A percentile compares a stretch with the other conserved stretches of the same genome.
These are phyloP conservation scores for Gracilaria vermiculophylla DNA, from an alignment of 23 red algal genomes.

Conservation along the genomic window DNA sequence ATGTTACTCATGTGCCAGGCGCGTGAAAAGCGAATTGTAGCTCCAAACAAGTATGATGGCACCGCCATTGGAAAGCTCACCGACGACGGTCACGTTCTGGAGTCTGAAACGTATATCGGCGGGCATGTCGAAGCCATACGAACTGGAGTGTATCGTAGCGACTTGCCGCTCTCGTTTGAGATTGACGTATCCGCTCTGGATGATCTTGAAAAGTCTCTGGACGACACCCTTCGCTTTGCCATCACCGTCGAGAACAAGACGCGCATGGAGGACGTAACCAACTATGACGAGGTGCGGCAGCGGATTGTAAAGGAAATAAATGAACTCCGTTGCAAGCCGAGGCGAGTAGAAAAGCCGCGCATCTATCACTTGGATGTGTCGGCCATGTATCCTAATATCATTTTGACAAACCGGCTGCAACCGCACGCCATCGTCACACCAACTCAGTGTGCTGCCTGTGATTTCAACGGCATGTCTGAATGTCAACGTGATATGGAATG, in stretches of 20 bases:
- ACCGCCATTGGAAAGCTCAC: conserved; percentile 55
- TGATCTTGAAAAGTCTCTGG: conserved; percentile 65
- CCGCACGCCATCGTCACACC: conserved; percentile 90
- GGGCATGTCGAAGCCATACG: conserved; percentile 97
- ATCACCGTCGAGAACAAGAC: conserved; percentile 66
- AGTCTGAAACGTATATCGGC: conserved; percentile 98
- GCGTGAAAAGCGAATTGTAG: conserved; percentile 71
- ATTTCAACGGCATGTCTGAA: conserved; percentile 88
- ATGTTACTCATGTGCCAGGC: conserved; percentile 94
- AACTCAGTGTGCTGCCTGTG: conserved; percentile 86
- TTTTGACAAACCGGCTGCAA: conserved; percentile 96
- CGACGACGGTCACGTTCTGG: conserved; percentile 84
- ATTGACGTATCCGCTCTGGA: conserved; percentile 71
- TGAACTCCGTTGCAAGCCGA: conserved; percentile 41
- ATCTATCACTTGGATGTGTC: conserved; percentile 98
- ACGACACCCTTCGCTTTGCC: conserved; percentile 72
- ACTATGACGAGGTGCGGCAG: conserved; percentile 77
- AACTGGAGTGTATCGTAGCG: conserved; percentile 93
- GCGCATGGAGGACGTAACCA: conserved; percentile 63
- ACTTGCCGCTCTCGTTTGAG: conserved; percentile 72
- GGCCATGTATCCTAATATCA: conserved; percentile 99
- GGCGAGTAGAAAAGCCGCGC: conserved; percentile 67
- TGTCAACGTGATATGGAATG: conserved; percentile 90
- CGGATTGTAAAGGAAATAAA: conserved; percentile 52
- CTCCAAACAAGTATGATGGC: conserved; percentile 86